A percentile compares a stretch with the other conserved stretches of the same genome.
These are phyloP conservation scores for Chamaecyparis obtusa DNA, from an alignment of 75 land plant species.

Conservation along the genomic window DNA sequence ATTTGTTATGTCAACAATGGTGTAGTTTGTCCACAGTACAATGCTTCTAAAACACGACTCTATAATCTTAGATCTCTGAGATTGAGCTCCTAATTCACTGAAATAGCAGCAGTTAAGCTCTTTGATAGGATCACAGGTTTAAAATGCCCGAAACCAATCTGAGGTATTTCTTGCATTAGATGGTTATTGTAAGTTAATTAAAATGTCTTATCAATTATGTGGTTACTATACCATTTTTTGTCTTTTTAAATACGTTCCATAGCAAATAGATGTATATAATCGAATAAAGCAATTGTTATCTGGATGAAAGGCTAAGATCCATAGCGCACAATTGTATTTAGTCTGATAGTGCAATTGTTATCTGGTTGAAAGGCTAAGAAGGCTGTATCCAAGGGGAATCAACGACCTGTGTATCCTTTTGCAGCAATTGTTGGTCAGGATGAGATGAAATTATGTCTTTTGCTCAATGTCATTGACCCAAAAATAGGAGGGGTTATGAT, in stretches of 20 bases:
- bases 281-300: neutral
- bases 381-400: constrained; percentile 54
- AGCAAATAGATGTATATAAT: neutral
- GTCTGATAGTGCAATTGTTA: neutral
- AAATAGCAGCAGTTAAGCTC: neutral
- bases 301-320: neutral
- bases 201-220: neutral
- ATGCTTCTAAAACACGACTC: neutral
- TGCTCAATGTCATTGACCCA: constrained; percentile 96
- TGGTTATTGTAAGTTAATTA: neutral
- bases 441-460: constrained; percentile 96
- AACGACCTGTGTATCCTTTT: constrained; percentile 96
- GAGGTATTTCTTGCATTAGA: neutral
- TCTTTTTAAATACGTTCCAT: neutral
- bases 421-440: constrained; percentile 99
- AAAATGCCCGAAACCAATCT: neutral
- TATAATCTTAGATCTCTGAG: neutral
- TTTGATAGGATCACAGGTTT: neutral
- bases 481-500: constrained; percentile 99
- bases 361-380: constrained; percentile 32
- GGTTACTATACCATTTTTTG: neutral
- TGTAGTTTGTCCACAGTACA: neutral
- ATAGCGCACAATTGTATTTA: neutral
- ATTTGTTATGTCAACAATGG: neutral
- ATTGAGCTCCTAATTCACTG: neutral